These are phyloP conservation scores for Capsicum pubescens DNA, from an alignment of 257 asterid species.

Conservation along the genomic window DNA sequence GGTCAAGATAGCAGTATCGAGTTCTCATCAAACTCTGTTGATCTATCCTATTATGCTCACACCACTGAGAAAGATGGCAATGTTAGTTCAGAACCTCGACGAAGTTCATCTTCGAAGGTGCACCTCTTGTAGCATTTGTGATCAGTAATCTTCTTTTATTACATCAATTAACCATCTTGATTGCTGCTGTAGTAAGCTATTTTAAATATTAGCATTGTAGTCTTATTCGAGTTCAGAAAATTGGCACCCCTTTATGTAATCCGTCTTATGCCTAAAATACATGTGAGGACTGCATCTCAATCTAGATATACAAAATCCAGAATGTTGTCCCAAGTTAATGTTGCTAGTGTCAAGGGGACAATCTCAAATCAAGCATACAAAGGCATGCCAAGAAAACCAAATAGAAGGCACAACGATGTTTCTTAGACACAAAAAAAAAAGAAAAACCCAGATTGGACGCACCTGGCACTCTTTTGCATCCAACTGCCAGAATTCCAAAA, in stretches of 20 bases:
- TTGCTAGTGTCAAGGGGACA: constrained; percentile 38
- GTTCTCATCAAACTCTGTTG: constrained; percentile 30
- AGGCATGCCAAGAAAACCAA: constrained; percentile 39
- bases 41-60: constrained; percentile 28
- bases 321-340: constrained; percentile 38
- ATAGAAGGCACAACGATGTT: constrained; percentile 38
- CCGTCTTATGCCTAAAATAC: background rate
- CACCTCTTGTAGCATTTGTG: constrained; percentile 9
- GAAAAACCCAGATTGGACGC: constrained; percentile 43
- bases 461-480: constrained; percentile 35
- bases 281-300: constrained; percentile 49
- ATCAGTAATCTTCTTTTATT: background rate
- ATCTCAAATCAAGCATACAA: constrained; percentile 40
- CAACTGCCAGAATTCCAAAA: constrained; percentile 41
- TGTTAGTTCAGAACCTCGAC: constrained; percentile 24
- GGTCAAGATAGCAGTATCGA: constrained; percentile 34
- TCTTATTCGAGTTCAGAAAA: background rate
- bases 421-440: constrained; percentile 38
- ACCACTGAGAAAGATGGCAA: constrained; percentile 38
- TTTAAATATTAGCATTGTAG: background rate
- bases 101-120: constrained; percentile 48
- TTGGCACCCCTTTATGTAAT: background rate
- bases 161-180: background rate
- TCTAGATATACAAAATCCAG: constrained; percentile 40
- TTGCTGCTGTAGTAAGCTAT: background rate